Evolutionary conservation across 2,329 filamentous ascomycete species (phyloP), one percentile per base, ranked within the genome.

Genomic region (Fusarium mangiferae): DNA sequence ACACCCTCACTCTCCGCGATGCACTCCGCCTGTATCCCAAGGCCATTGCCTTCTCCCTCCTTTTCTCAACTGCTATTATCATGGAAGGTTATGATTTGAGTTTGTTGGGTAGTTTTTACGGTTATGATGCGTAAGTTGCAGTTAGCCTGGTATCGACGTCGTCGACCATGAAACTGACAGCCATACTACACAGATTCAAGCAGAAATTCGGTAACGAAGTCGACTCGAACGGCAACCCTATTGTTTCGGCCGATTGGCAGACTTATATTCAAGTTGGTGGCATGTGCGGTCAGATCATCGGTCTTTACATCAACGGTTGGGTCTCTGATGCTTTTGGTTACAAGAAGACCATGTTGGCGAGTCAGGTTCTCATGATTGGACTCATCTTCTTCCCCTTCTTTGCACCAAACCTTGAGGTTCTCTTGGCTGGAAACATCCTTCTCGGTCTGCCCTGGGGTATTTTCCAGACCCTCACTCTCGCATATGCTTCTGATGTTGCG

Each of bases 331-430:
- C 57, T 7, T 68, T 68, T 1, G 65, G 65, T 13, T 68, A 68
- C 54, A 68, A 68, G 39, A 68, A 68, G 63, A 68, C 65, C 5
- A 68, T 85, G 6, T 83, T 89, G 71, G 84, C 3, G 74, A 89
- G 62, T 13, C 65, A 68, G 46, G 59, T 81, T 13, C 72, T 77
- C 75, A 78, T 83, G 83, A 75, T 80, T 20, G 79, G 78, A 24
- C 86, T 87, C 69, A 85, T 89, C 64, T 87, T 86, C 72, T 81
- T 87, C 48, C 79, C 83, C 45, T 87, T 88, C 79, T 87, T 87
- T 59, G 82, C 84, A 7, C 70, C 82, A 48, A 81, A 79, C 36
- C 80, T 86, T 17, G 64, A 79, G 4, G 79, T 84, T 80, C 87
- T 3, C 79, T 86, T 24, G 80, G 81, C 18, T 12, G 85, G 84